phyloP scores from a whole-genome alignment of 1,284 basidiomycete genomes.

The Cryptococcus maquisensis region DNA sequence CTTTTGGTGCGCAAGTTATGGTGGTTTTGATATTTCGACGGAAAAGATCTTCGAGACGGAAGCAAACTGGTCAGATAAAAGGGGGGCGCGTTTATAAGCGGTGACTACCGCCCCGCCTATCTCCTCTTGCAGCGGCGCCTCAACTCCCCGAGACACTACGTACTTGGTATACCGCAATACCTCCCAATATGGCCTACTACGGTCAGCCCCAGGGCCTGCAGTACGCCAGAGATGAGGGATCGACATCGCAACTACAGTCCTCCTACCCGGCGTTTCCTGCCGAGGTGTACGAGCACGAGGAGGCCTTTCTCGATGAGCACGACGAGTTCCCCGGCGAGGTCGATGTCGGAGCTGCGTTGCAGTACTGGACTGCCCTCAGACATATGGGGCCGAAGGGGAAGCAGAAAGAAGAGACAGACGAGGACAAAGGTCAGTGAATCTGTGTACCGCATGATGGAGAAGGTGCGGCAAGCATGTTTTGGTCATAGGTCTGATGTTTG shows the following conservation, averaged over 20 bases:
- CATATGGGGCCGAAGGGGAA: conserved; percentile 41
- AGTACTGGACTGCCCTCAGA: conserved; percentile 47
- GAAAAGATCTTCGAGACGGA: background rate
- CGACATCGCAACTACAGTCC: conserved; percentile 42
- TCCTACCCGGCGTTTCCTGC: conserved; percentile 30
- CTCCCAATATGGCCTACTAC: background rate
- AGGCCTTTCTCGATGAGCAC: conserved; percentile 17
- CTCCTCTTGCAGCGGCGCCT: too few species aligned
- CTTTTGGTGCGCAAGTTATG: background rate
- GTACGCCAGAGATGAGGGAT: conserved; percentile 44
- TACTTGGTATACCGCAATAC: background rate
- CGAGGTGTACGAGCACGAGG: conserved; percentile 21
- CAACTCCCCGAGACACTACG: too few species aligned
- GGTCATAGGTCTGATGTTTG: background rate
- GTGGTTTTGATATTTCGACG: background rate
- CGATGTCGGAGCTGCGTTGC: conserved; percentile 31
- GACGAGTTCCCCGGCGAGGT: conserved; percentile 21
- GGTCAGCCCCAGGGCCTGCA: conserved; percentile 33
- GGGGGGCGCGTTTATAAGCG: too few species aligned
- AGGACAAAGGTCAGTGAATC: conserved; percentile 23
- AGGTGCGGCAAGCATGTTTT: background rate
- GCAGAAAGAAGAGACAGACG: conserved; percentile 32
- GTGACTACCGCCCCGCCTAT: too few species aligned
- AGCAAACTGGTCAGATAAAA: background rate
- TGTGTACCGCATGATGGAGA: too few species aligned